Base-by-base conservation (phyloP, 352 stramenopile genomes). In the Pythium phragmiticola region DNA sequence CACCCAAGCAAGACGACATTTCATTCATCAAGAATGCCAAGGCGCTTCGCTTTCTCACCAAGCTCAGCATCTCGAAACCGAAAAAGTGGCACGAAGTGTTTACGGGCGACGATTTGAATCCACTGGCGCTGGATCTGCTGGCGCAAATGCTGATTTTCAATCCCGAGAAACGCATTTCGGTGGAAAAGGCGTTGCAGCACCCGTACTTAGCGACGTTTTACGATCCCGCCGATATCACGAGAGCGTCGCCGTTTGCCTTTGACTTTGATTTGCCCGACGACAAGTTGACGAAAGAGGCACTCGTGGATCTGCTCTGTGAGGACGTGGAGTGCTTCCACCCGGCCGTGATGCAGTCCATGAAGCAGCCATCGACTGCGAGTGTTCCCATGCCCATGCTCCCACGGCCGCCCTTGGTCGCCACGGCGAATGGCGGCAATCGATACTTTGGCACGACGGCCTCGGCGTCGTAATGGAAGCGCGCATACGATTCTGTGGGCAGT, bases 21-120 rank as follows among this genome's bases (percentile, higher is more conserved):
- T 67, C 49, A 14, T 90, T 91, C 49, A 90, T 98, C 49, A 88
- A 93, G 16, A 82, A 76, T 11, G 92, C 98, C 56, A 74, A 92
- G 57, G 96, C 99, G 48, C 75, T 99, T 21, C 91, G 97, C 63
- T 99, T 99, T 69, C 84, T 99, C 34, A 98, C 95, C 36, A 99
- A 97, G 11, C 73, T 85, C 0, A 93, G 70, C 98, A 92, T 93
- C 39, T 89, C 80, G 12, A 90, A 92, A 70, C 78, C 82, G 0
- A 87, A 75, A 47, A 90, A 88, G 64, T 89, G 81, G 74, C 65
- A 60, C 7, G 80, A 92, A 9, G 72, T 87, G 23, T 88, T 90
- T 59, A 72, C 78, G 2, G 69, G 62, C 17, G 73, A 69, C 43
- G 72, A 63, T 28, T n/a, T 63, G 19, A 80, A 93, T 64, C 77